These are phyloP conservation scores for Thelephora aurantiotincta DNA, from an alignment of 768 basidiomycete genomes.

Conservation along the genomic window DNA sequence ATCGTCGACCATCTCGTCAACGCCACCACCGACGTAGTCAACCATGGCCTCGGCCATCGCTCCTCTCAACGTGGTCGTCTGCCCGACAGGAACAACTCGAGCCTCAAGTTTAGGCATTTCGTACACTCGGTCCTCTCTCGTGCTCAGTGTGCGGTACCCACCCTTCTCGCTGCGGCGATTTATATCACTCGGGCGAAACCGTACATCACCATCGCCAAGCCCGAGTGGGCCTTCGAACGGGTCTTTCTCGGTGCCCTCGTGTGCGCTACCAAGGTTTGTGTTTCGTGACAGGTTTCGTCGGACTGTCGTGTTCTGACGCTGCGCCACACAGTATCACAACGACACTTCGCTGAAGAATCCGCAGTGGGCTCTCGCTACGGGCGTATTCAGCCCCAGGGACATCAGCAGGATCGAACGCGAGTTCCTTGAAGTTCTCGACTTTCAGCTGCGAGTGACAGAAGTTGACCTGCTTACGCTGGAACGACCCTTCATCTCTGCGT, in stretches of 20 bases:
- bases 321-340: constrained; percentile 68
- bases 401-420: constrained; percentile 73
- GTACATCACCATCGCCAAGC: not conserved
- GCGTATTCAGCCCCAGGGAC: constrained; percentile 70
- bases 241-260: constrained; percentile 1
- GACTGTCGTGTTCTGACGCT: no score
- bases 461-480: constrained; percentile 36
- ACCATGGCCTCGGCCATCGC: not conserved
- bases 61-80: not conserved
- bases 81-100: not conserved
- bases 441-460: constrained; percentile 53
- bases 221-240: constrained; percentile 1
- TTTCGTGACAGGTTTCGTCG: not conserved
- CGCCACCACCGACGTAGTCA: not conserved
- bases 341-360: constrained; percentile 86
- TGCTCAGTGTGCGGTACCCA: not conserved
- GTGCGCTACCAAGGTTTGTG: not conserved
- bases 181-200: constrained; percentile 1
- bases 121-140: not conserved
- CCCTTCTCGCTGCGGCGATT: not conserved
- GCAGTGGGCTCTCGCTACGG: constrained; percentile 77
- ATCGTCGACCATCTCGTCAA: constrained; percentile 1
- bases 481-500: not conserved
- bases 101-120: not conserved
- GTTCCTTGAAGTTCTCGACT: constrained; percentile 69